phyloP scores from a whole-genome alignment of 2,329 filamentous ascomycete species.

The Xylaria polymorpha region DNA sequence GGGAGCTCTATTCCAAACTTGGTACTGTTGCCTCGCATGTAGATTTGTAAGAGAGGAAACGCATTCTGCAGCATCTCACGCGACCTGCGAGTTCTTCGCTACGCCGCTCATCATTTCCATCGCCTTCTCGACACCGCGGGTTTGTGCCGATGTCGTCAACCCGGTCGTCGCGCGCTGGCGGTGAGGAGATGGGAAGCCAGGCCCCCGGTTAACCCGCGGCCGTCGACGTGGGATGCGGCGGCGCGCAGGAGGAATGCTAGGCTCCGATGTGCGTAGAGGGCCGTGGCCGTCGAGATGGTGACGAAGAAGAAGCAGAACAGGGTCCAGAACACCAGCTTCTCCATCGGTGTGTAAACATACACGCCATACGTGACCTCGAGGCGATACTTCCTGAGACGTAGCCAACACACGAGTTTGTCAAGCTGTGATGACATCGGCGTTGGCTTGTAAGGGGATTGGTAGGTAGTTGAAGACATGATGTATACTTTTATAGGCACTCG shows the following conservation, averaged over 20 bases:
- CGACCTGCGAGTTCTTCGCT: slow-evolving; percentile 39
- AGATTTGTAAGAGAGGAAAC: background rate
- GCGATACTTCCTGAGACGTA: slow-evolving; percentile 82
- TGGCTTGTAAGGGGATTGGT: slow-evolving; percentile 34
- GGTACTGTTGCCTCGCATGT: slow-evolving; percentile 9
- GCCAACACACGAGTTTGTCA: slow-evolving; percentile 68
- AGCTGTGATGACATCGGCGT: slow-evolving; percentile 37
- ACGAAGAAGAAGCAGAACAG: slow-evolving; percentile 77
- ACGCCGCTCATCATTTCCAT: slow-evolving; percentile 13
- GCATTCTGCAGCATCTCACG: slow-evolving; percentile 25
- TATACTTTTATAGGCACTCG: slow-evolving; percentile 5
- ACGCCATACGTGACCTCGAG: slow-evolving; percentile 84
- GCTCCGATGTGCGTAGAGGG: slow-evolving; percentile 75
- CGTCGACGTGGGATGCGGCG: background rate
- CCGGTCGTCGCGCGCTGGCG: slow-evolving; percentile 9
- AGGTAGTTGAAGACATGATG: slow-evolving; percentile 28
- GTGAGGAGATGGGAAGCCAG: slow-evolving; percentile 6
- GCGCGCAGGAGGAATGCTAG: slow-evolving; percentile 65
- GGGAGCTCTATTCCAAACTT: background rate
- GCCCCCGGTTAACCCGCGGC: slow-evolving; percentile 12
- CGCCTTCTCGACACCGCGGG: slow-evolving; percentile 10
- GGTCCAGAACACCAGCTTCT: slow-evolving; percentile 83
- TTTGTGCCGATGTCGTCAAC: slow-evolving; percentile 24
- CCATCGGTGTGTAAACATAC: slow-evolving; percentile 81
- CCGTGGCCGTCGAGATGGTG: slow-evolving; percentile 74